Evolutionary conservation across 345 rosid species (phyloP).

Genomic region (Gossypium turneri): DNA sequence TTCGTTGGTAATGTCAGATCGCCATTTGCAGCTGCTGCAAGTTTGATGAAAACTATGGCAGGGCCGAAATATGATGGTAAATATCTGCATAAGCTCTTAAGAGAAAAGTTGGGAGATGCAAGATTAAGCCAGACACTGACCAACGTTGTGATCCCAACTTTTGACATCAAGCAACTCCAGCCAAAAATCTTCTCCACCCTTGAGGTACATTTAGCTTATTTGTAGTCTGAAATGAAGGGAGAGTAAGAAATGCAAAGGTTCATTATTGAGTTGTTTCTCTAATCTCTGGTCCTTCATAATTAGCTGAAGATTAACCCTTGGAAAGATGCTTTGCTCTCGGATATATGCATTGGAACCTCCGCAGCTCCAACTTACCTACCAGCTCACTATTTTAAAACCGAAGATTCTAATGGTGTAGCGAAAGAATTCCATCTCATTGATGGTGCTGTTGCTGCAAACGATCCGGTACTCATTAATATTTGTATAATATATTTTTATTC

Average conservation of each 20-base stretch:
- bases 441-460: slow-evolving; percentile 80
- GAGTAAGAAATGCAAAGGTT: background rate
- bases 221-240: background rate
- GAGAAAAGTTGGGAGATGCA: slow-evolving; percentile 34
- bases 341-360: slow-evolving; percentile 58
- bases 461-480: slow-evolving; percentile 36
- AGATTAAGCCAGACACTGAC: slow-evolving; percentile 34
- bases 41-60: slow-evolving; percentile 25
- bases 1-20: background rate
- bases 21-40: background rate
- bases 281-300: too few relatives aligned
- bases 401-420: slow-evolving; percentile 26
- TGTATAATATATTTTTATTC: background rate
- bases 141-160: slow-evolving; percentile 48
- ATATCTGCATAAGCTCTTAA: slow-evolving; percentile 28
- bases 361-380: slow-evolving; percentile 73
- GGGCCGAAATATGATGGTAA: slow-evolving; percentile 54
- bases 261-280: background rate
- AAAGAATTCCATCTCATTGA: slow-evolving; percentile 63
- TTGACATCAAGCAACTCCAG: slow-evolving; percentile 50
- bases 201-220: slow-evolving; percentile 22
- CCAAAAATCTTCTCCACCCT: slow-evolving; percentile 44
- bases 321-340: slow-evolving; percentile 46
- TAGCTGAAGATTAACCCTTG: slow-evolving; percentile 35
- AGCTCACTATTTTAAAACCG: slow-evolving; percentile 36